Percentiles rank a stretch among this genome's conserved stretches.
Conservation (phyloP, 2,329 filamentous ascomycete species). For the Grosmannia huntii region DNA sequence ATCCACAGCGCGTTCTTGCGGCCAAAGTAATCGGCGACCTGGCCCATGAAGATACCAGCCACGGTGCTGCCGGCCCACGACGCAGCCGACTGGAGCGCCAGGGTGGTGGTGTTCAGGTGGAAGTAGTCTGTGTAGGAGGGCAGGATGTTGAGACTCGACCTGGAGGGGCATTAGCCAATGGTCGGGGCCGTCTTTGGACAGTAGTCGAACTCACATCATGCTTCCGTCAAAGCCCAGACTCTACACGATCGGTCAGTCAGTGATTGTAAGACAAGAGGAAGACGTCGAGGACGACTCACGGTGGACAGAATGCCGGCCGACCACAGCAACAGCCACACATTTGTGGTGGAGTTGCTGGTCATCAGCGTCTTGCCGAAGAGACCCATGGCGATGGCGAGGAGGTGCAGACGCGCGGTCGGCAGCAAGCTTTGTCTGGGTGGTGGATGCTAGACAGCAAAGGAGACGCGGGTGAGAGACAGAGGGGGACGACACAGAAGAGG, state of each 20-base stretch:
- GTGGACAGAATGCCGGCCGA: slow-evolving; percentile 1
- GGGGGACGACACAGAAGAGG: background rate
- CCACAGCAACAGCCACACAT: slow-evolving; percentile 3
- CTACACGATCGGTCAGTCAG: background rate
- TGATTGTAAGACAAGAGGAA: background rate
- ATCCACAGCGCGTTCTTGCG: slow-evolving; percentile 12
- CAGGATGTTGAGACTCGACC: slow-evolving; percentile 18
- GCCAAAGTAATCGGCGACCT: slow-evolving; percentile 12
- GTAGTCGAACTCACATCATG: background rate
- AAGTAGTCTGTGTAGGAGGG: slow-evolving; percentile 22
- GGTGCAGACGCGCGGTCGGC: background rate
- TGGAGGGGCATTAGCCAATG: background rate
- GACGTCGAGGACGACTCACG: background rate
- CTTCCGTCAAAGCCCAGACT: background rate
- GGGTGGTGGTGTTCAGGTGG: slow-evolving; percentile 17
- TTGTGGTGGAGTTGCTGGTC: slow-evolving; percentile 4
- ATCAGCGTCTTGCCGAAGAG: slow-evolving; percentile 1
- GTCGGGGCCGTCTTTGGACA: background rate
- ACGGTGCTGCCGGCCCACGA: slow-evolving; percentile 12
- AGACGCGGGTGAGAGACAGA: background rate
- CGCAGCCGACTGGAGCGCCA: slow-evolving; percentile 4
- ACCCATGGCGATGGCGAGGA: background rate
- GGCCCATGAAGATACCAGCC: slow-evolving; percentile 11
- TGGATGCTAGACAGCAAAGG: background rate
- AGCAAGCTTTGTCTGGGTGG: background rate